Evolutionary conservation across 345 rosid species (phyloP).

Genomic region (Salix suchowensis): DNA sequence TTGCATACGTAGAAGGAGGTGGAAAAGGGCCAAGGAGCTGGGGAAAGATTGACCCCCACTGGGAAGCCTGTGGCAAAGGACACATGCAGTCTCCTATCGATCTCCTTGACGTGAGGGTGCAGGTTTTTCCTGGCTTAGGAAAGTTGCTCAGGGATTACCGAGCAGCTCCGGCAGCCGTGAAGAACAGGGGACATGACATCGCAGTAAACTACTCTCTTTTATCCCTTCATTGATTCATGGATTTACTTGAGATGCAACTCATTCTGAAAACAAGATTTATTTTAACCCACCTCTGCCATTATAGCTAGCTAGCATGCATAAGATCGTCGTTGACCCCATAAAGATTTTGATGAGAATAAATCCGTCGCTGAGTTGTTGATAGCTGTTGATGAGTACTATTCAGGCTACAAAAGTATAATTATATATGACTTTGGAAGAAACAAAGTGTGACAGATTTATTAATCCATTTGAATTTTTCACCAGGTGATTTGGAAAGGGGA

Average conservation of each 20-base stretch:
- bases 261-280: background rate
- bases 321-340: background rate
- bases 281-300: background rate
- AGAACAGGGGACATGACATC: slow-evolving; percentile 66
- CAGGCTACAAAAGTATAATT: background rate
- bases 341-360: background rate
- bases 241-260: background rate
- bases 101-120: slow-evolving; percentile 26
- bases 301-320: background rate
- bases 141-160: slow-evolving; percentile 41
- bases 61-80: slow-evolving; percentile 53
- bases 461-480: background rate
- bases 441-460: background rate
- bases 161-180: slow-evolving; percentile 50
- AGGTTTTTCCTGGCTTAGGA: slow-evolving; percentile 24
- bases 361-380: background rate
- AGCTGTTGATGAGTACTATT: background rate
- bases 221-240: background rate
- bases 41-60: slow-evolving; percentile 42
- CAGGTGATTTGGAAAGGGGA: slow-evolving; percentile 68
- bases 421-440: background rate
- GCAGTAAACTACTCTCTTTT: slow-evolving; percentile 22
- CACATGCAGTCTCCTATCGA: slow-evolving; percentile 68
- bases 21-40: slow-evolving; percentile 48
- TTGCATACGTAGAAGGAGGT: slow-evolving; percentile 30